Evolutionary conservation across 106 monocot genomes (phyloP).

Genomic region (Platanthera guangdongensis): DNA sequence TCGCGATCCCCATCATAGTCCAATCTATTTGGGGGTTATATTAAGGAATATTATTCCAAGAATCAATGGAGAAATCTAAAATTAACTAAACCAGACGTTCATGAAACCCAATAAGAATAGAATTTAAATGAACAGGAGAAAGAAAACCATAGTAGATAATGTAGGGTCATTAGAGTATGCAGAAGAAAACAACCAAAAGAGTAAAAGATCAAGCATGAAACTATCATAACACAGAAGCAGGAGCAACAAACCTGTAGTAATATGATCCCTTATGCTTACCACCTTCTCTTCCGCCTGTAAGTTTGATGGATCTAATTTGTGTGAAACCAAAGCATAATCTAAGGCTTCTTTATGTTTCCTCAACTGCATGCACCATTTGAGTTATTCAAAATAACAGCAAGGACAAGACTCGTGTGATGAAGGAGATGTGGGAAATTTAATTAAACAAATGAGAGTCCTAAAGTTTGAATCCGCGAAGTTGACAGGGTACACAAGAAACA

Average conservation of each 20-base stretch:
- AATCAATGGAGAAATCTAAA: neutral
- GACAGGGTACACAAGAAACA: neutral
- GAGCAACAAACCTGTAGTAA: conserved; percentile 47
- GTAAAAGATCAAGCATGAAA: neutral
- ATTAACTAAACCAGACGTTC: neutral
- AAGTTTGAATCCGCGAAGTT: neutral
- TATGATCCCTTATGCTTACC: conserved; percentile 29
- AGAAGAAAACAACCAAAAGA: neutral
- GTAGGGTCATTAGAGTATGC: neutral
- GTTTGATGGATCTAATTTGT: conserved; percentile 32
- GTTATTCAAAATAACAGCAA: conserved; percentile 4
- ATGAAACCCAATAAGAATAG: neutral
- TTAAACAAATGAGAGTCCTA: neutral
- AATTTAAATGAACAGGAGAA: neutral
- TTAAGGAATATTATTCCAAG: neutral
- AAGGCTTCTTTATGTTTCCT: conserved; percentile 58
- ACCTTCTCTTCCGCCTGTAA: conserved; percentile 36
- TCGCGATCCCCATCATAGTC: no score
- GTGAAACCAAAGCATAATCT: conserved; percentile 47
- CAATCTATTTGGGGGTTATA: neutral
- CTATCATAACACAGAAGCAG: neutral
- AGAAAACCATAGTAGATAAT: neutral
- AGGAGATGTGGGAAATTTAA: neutral
- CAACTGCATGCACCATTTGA: conserved; percentile 30
- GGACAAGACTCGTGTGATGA: neutral